phyloP scores from a whole-genome alignment of 352 stramenopile genomes.

The Aphanomyces cochlioides region DNA sequence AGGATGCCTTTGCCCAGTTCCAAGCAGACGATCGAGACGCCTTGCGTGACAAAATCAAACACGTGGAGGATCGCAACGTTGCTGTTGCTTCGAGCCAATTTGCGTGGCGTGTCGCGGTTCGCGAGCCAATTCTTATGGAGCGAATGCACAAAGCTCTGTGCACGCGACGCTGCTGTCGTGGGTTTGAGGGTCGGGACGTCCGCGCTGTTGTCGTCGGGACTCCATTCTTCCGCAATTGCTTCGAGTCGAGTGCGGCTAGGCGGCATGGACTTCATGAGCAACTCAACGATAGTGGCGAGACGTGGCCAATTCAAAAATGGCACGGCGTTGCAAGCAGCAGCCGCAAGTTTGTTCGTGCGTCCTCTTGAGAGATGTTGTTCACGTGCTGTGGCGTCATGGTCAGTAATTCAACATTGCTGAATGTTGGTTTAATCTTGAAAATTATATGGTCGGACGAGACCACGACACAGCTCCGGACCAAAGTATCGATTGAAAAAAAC shows the following conservation, averaged over 20 bases:
- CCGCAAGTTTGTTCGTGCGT: no score
- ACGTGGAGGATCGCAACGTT: neutral
- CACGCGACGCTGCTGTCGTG: no score
- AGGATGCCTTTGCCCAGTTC: conserved; percentile 26
- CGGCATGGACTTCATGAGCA: neutral
- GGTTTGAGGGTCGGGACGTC: neutral
- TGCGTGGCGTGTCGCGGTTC: neutral
- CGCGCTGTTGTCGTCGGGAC: neutral
- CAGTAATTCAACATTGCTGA: neutral
- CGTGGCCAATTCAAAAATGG: no score
- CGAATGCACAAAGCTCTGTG: neutral
- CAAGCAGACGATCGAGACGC: conserved; percentile 21
- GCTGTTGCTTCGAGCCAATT: neutral
- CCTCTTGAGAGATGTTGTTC: no score
- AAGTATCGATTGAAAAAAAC: no score
- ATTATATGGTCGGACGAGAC: neutral
- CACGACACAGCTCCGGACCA: no score
- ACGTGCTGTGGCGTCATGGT: neutral
- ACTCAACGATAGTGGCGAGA: neutral
- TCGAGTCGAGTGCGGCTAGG: neutral
- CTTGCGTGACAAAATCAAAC: conserved; percentile 13
- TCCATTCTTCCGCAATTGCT: conserved; percentile 4
- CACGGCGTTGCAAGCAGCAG: no score
- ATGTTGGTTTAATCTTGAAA: neutral
- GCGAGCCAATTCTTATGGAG: neutral